These are phyloP conservation scores for Saccharomycopsis crataegensis DNA, from an alignment of 1,139 yeast species.

Conservation along the genomic window DNA sequence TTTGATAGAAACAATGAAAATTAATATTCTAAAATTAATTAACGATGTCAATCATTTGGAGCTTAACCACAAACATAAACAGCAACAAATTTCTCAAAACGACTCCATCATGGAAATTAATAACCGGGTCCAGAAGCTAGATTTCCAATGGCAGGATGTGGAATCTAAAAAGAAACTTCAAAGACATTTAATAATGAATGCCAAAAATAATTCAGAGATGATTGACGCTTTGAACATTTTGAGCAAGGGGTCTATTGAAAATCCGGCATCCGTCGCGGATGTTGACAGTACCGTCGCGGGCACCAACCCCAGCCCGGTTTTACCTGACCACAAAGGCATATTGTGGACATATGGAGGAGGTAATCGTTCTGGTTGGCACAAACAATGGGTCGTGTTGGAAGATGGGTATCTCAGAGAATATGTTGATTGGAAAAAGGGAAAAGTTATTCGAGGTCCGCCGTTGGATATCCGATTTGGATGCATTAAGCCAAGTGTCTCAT, in stretches of 20 bases:
- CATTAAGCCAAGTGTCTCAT: slow-evolving; percentile 41
- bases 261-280: background rate
- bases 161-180: background rate
- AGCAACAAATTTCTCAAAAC: background rate
- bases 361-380: slow-evolving; percentile 82
- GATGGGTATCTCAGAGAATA: slow-evolving; percentile 65
- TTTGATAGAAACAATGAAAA: slow-evolving; percentile 7
- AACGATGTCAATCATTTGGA: slow-evolving; percentile 4
- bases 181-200: background rate
- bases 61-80: background rate
- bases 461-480: slow-evolving; percentile 68
- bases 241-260: background rate
- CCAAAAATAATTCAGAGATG: background rate
- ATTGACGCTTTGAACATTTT: background rate
- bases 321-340: slow-evolving; percentile 41
- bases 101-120: background rate
- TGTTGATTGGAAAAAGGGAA: slow-evolving; percentile 76
- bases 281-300: background rate
- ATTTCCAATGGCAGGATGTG: background rate
- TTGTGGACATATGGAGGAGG: slow-evolving; percentile 65
- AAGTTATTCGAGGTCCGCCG: slow-evolving; percentile 57
- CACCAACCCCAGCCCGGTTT: background rate
- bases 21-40: slow-evolving; percentile 5
- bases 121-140: background rate
- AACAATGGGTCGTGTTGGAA: slow-evolving; percentile 75